A percentile compares a stretch with the other conserved stretches of the same genome.
These are phyloP conservation scores for Salix dunnii DNA, from an alignment of 345 rosid genomes.

Conservation along the genomic window DNA sequence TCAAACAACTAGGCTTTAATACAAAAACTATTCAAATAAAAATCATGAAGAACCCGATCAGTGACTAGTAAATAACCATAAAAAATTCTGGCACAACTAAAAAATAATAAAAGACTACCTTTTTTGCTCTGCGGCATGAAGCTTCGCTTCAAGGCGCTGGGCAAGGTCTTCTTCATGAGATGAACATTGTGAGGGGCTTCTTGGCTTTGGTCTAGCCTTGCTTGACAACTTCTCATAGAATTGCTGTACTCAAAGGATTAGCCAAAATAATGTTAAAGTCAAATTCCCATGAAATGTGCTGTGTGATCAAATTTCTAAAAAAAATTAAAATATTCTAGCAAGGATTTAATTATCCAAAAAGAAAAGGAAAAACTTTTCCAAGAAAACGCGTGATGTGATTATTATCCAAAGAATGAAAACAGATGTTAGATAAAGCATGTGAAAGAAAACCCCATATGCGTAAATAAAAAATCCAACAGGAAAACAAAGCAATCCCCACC, in stretches of 20 bases:
- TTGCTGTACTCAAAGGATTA: slow-evolving; percentile 45
- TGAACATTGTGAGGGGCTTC: slow-evolving; percentile 69
- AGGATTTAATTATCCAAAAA: no score
- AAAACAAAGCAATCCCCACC: no score
- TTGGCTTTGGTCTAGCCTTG: slow-evolving; percentile 81
- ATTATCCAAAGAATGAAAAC: no score
- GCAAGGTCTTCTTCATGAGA: slow-evolving; percentile 78
- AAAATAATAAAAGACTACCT: slow-evolving; percentile 40
- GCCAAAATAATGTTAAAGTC: neutral
- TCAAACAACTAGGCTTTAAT: no score
- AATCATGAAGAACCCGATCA: neutral
- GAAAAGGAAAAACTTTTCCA: no score
- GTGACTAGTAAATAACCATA: neutral
- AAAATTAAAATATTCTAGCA: neutral
- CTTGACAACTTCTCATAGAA: slow-evolving; percentile 77
- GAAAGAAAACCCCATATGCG: no score
- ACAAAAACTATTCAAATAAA: no score
- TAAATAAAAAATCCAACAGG: no score
- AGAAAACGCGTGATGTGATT: neutral
- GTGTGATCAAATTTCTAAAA: no score
- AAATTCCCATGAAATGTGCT: neutral
- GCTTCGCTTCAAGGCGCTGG: slow-evolving; percentile 95
- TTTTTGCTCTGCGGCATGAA: slow-evolving; percentile 90
- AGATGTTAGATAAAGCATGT: no score
- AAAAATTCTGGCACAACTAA: neutral